phyloP scores from a whole-genome alignment of 257 asterid genomes.

The Ilex aquifolium region DNA sequence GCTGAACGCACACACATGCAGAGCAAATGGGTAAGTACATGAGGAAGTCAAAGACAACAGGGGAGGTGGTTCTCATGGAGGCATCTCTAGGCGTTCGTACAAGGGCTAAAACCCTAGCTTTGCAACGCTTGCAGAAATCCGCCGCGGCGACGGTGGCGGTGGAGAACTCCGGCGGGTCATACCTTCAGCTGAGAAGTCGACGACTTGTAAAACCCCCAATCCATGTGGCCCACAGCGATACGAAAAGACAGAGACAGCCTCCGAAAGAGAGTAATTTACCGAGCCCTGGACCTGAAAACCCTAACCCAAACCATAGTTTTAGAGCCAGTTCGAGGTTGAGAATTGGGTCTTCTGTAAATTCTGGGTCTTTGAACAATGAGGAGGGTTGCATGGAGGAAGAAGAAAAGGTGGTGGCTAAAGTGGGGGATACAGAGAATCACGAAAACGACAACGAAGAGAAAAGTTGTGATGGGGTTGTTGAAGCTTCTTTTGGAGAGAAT shows the following conservation, averaged over 20 bases:
- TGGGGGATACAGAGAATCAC: neutral
- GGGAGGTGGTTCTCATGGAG: constrained; percentile 19
- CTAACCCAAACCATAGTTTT: neutral
- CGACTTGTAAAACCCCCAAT: constrained; percentile 18
- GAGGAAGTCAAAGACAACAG: constrained; percentile 23
- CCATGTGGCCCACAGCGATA: constrained; percentile 6
- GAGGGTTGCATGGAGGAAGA: constrained; percentile 1
- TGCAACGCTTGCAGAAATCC: constrained; percentile 23
- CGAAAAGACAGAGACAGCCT: constrained; percentile 13
- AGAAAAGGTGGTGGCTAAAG: neutral
- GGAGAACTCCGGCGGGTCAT: constrained; percentile 18
- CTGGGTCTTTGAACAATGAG: neutral
- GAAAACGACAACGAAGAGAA: neutral
- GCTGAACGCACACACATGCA: neutral
- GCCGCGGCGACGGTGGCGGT: constrained; percentile 6
- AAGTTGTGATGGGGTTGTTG: neutral
- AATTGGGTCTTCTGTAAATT: neutral
- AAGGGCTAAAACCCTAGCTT: constrained; percentile 32
- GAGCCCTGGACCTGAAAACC: neutral
- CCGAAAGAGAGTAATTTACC: constrained; percentile 14
- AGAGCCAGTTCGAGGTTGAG: neutral
- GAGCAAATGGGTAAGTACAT: constrained; percentile 28
- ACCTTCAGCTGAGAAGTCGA: constrained; percentile 28
- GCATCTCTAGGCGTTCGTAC: constrained; percentile 27
- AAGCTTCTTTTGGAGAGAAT: constrained; percentile 25